Evolutionary conservation across 2,329 filamentous ascomycete genomes (phyloP).

Genomic region (Tothia fuscella): DNA sequence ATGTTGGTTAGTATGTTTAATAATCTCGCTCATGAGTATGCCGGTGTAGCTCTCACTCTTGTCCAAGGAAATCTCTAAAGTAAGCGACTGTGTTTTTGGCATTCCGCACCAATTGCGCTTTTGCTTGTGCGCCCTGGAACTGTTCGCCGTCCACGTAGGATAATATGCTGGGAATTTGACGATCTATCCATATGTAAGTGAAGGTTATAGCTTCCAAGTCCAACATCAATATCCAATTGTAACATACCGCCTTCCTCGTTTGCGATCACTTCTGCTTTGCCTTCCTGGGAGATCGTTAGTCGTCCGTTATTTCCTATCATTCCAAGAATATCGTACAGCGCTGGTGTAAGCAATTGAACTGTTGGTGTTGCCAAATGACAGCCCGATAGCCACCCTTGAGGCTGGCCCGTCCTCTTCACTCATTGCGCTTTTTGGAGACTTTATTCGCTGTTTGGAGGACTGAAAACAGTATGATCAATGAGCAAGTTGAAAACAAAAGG

Average conservation of each 20-base stretch:
- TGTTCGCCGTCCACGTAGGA: slow-evolving; percentile 95
- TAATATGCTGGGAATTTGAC: slow-evolving; percentile 88
- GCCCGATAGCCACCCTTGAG: slow-evolving; percentile 68
- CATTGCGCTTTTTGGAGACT: slow-evolving; percentile 31
- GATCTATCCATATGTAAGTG: slow-evolving; percentile 46
- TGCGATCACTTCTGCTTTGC: slow-evolving; percentile 94
- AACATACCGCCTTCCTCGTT: slow-evolving; percentile 92
- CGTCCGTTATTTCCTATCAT: neutral
- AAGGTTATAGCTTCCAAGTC: no score
- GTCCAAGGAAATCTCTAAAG: slow-evolving; percentile 91
- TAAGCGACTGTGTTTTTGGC: slow-evolving; percentile 85
- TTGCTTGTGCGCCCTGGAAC: slow-evolving; percentile 92
- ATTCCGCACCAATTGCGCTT: slow-evolving; percentile 86
- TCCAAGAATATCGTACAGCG: slow-evolving; percentile 30
- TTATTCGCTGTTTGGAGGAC: no score
- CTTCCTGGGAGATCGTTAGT: slow-evolving; percentile 44
- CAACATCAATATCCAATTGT: neutral
- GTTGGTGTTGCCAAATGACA: slow-evolving; percentile 97
- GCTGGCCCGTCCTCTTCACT: slow-evolving; percentile 38
- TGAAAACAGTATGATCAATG: no score
- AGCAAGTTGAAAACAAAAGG: no score
- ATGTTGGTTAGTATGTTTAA: slow-evolving; percentile 14
- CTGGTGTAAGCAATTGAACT: slow-evolving; percentile 90
- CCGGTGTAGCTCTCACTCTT: slow-evolving; percentile 52
- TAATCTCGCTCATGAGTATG: neutral